Evolutionary conservation across 2,329 filamentous ascomycete species (phyloP).

Genomic region (Aspergillus japonicus): DNA sequence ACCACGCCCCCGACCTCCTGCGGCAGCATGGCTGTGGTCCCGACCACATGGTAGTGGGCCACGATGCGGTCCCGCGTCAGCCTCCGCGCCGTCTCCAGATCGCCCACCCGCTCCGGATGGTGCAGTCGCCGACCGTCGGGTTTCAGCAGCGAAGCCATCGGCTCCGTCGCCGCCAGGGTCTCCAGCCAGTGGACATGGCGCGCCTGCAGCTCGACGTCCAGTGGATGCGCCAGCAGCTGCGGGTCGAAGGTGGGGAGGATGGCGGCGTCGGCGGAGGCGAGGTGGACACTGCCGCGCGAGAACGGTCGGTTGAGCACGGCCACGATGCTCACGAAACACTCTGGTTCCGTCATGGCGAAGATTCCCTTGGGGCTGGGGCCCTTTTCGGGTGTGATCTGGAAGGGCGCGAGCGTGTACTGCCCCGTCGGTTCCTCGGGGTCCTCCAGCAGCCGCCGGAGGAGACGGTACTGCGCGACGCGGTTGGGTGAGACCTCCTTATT

Average conservation of each 20-base stretch:
- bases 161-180: slow-evolving; percentile 31
- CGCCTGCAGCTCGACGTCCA: slow-evolving; percentile 44
- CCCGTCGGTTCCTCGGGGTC: slow-evolving; percentile 17
- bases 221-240: slow-evolving; percentile 41
- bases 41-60: too few species aligned
- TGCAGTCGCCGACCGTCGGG: not conserved
- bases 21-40: too few species aligned
- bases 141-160: slow-evolving; percentile 34
- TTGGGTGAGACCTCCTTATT: not conserved
- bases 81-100: too few species aligned
- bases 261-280: slow-evolving; percentile 37
- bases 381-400: slow-evolving; percentile 17
- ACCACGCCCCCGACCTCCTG: too few species aligned
- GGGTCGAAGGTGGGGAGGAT: slow-evolving; percentile 43
- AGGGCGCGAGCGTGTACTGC: slow-evolving; percentile 22
- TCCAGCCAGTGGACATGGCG: slow-evolving; percentile 36
- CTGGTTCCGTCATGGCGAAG: slow-evolving; percentile 16
- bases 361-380: slow-evolving; percentile 11
- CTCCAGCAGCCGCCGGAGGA: slow-evolving; percentile 13
- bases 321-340: slow-evolving; percentile 21
- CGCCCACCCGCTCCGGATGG: too few species aligned
- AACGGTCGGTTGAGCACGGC: slow-evolving; percentile 30
- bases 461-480: slow-evolving; percentile 2
- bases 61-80: too few species aligned
- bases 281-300: slow-evolving; percentile 39